phyloP scores from a whole-genome alignment of 371 early-diverging fungal species.

The Catenaria anguillulae region DNA sequence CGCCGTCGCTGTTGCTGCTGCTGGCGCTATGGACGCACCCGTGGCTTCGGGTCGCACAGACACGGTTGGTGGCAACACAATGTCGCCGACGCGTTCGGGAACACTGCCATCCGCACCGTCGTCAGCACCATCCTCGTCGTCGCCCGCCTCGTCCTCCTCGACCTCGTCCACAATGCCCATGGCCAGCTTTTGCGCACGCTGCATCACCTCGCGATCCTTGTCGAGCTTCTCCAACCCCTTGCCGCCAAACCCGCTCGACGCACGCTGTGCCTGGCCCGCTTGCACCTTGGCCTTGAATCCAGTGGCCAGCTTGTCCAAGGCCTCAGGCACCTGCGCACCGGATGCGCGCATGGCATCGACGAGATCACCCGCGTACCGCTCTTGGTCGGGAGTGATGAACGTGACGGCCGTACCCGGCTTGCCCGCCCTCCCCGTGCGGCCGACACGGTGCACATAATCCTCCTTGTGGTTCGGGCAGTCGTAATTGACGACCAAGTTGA shows the following conservation, averaged over 20 bases:
- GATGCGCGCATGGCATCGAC: slow-evolving; percentile 74
- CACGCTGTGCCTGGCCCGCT: slow-evolving; percentile 63
- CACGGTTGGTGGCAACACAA: neutral
- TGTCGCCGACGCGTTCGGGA: neutral
- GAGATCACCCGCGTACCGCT: slow-evolving; percentile 82
- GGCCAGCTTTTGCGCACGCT: slow-evolving; percentile 77
- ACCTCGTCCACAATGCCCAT: slow-evolving; percentile 61
- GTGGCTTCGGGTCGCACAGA: neutral
- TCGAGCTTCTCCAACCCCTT: slow-evolving; percentile 91
- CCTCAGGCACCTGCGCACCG: slow-evolving; percentile 52
- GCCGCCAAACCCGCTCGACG: slow-evolving; percentile 90
- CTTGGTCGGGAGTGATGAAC: slow-evolving; percentile 86
- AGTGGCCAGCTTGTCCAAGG: slow-evolving; percentile 62
- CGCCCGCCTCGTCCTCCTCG: slow-evolving; percentile 14
- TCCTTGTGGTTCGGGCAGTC: slow-evolving; percentile 98
- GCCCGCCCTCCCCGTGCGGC: slow-evolving; percentile 97
- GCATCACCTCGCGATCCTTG: slow-evolving; percentile 75
- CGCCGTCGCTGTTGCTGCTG: neutral
- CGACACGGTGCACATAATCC: slow-evolving; percentile 97
- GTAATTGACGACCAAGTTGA: slow-evolving; percentile 92
- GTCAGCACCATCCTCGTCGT: neutral
- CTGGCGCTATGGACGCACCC: neutral
- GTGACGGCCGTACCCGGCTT: slow-evolving; percentile 93
- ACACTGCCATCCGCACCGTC: neutral
- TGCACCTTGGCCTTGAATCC: slow-evolving; percentile 73